Evolutionary conservation across 495 filamentous ascomycete genomes (phyloP), one percentile per base, ranked within the genome.

Genomic region (Annulohypoxylon stygium): DNA sequence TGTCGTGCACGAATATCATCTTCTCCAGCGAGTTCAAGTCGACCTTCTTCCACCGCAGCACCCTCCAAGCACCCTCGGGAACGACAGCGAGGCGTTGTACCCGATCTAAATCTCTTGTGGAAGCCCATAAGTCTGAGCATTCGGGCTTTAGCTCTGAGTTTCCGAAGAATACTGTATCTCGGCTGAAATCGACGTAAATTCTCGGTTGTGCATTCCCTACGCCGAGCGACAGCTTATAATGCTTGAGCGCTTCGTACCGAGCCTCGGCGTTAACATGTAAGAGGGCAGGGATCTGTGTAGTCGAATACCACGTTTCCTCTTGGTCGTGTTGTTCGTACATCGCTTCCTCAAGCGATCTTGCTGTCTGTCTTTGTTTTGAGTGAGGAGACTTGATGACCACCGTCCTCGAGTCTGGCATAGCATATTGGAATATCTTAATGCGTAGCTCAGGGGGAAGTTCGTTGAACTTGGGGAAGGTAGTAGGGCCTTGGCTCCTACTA

Each of bases 391-490:
- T 78, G 30, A 77, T 41, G 2, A 77, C 41, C 12, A 78, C 70
- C 11, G 69, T 75, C 50, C 76, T 75, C 12, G 75, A 10, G 3
- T 67, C 74, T 25, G 75, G 75, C 67, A 78, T 73, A 33, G 76
- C 69, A 50, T 77, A 23, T 48, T 78, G 69, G 81, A 82, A 86
- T 48, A 87, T 83, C 47, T 79, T 79, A 43, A 85, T 79, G 11
- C 85, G 83, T 55, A 87, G 70, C 71, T 87, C 84, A 37, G 81
- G 51, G 6, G 85, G 84, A 14, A 87, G 83, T 16, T 69, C 30
- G 55, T 77, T 43, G 72, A 87, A 87, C 55, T 72, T 72, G 50
- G 63, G 67, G 76, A 86, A 86, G 39, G 66, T 70, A 10, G 63
- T 62, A n/a, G 55, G 62, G n/a, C 33, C 20, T 50, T 53, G 66